Conservation (phyloP, 169 alveolate genomes). For the Babesia gibsoni region DNA sequence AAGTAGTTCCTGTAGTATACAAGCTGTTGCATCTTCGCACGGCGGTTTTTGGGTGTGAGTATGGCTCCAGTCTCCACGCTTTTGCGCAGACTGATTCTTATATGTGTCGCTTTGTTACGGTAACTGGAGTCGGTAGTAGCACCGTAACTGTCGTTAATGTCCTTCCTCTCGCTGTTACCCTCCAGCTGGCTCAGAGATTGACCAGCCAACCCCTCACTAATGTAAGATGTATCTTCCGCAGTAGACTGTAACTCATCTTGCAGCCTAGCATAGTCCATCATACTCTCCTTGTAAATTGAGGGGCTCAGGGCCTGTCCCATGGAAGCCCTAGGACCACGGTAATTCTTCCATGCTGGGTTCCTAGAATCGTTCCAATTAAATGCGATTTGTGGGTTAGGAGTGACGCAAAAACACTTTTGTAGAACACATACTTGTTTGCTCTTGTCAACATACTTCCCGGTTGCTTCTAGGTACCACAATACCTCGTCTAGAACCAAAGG, state of each 20-base stretch:
- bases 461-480: slow-evolving; percentile 59
- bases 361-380: slow-evolving; percentile 63
- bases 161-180: no score
- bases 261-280: slow-evolving; percentile 11
- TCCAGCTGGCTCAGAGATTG: no score
- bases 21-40: slow-evolving; percentile 19
- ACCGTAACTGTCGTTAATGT: no score
- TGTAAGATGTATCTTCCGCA: not conserved
- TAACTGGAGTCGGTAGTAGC: no score
- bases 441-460: slow-evolving; percentile 49
- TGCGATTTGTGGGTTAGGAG: slow-evolving; percentile 58
- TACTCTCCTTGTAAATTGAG: slow-evolving; percentile 1
- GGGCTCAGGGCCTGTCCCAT: slow-evolving; percentile 47
- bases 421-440: slow-evolving; percentile 38
- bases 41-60: slow-evolving; percentile 5
- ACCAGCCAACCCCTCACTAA: not conserved
- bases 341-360: slow-evolving; percentile 25
- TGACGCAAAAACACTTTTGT: slow-evolving; percentile 56
- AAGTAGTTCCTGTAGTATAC: slow-evolving; percentile 39
- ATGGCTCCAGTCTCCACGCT: no score
- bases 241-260: not conserved
- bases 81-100: no score
- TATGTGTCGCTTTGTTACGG: no score
- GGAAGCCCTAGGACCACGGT: slow-evolving; percentile 57
- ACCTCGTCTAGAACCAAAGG: slow-evolving; percentile 47